These are phyloP conservation scores for Sextonia rubra DNA, from an alignment of 164 flowering plant species.

Conservation along the genomic window DNA sequence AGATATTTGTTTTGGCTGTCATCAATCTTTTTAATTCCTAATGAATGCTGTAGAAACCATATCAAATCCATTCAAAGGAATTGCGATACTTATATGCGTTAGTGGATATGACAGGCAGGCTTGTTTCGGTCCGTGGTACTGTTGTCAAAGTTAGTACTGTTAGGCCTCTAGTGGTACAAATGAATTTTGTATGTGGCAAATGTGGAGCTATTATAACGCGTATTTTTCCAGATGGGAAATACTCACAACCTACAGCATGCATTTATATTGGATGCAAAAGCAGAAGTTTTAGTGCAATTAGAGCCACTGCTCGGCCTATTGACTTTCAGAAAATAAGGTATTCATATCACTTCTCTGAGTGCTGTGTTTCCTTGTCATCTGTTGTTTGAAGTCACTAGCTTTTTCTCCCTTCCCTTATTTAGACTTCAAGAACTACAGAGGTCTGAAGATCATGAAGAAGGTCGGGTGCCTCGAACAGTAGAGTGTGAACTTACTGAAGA, in stretches of 20 bases:
- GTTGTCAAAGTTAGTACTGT: conserved; percentile 90
- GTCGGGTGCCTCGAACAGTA: conserved; percentile 93
- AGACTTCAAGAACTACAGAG: conserved; percentile 83
- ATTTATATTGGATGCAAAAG: conserved; percentile 69
- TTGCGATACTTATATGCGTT: conserved; percentile 5
- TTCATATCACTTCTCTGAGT: conserved; percentile 3
- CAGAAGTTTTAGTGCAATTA: conserved; percentile 64
- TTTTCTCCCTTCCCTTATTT: conserved; percentile 1
- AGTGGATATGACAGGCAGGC: conserved; percentile 52
- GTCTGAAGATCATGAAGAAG: conserved; percentile 87
- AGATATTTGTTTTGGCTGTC: background rate
- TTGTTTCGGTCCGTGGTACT: conserved; percentile 89
- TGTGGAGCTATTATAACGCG: conserved; percentile 58
- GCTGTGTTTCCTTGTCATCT: background rate
- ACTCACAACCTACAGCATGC: conserved; percentile 74
- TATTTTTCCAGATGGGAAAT: conserved; percentile 87
- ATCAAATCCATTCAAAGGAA: background rate
- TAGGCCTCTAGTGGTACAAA: conserved; percentile 69
- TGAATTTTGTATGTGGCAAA: conserved; percentile 71
- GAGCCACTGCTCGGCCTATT: conserved; percentile 65
- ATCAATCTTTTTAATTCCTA: background rate
- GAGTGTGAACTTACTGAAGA: conserved; percentile 95
- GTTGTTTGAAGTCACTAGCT: conserved; percentile 3
- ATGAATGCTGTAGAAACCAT: background rate
- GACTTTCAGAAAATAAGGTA: conserved; percentile 97